Percentiles rank a stretch among this genome's conserved stretches.
phyloP scores from a whole-genome alignment of 345 rosid genomes.

The Streptanthus diversifolius region DNA sequence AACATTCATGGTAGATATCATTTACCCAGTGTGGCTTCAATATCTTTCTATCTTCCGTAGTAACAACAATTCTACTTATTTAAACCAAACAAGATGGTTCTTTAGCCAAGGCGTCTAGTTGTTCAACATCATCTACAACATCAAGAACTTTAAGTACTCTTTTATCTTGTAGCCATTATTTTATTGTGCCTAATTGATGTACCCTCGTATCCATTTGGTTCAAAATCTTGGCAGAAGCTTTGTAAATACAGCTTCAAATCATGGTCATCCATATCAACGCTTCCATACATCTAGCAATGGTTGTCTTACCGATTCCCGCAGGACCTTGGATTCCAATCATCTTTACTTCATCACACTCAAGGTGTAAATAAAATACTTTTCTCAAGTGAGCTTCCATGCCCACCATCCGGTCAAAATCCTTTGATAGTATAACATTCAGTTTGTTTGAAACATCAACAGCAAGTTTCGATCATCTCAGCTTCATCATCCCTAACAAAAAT shows the following conservation, averaged over 20 bases:
- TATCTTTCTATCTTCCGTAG: slow-evolving; percentile 43
- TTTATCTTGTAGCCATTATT: slow-evolving; percentile 2
- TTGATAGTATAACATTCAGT: not conserved
- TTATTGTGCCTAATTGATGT: not conserved
- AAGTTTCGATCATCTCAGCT: not conserved
- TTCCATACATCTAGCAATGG: not conserved
- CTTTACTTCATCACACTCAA: slow-evolving; percentile 3
- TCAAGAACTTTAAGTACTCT: slow-evolving; percentile 44
- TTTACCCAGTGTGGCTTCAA: not conserved
- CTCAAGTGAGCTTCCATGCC: slow-evolving; percentile 16
- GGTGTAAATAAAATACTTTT: not conserved
- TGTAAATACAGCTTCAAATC: not conserved
- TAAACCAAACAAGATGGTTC: slow-evolving; percentile 35
- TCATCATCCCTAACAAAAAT: not conserved
- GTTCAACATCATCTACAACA: slow-evolving; percentile 44
- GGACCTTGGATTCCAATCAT: slow-evolving; percentile 4
- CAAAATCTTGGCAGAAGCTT: slow-evolving; percentile 3
- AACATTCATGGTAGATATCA: not conserved
- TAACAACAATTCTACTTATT: slow-evolving; percentile 56
- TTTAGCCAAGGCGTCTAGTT: slow-evolving; percentile 47
- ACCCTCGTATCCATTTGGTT: slow-evolving; percentile 5
- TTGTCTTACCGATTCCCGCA: slow-evolving; percentile 4
- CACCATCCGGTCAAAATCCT: slow-evolving; percentile 4
- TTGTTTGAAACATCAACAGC: not conserved
- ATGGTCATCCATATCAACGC: not conserved